Evolutionary conservation across 257 asterid species (phyloP).

Genomic region (Solanum tarapatanum): DNA sequence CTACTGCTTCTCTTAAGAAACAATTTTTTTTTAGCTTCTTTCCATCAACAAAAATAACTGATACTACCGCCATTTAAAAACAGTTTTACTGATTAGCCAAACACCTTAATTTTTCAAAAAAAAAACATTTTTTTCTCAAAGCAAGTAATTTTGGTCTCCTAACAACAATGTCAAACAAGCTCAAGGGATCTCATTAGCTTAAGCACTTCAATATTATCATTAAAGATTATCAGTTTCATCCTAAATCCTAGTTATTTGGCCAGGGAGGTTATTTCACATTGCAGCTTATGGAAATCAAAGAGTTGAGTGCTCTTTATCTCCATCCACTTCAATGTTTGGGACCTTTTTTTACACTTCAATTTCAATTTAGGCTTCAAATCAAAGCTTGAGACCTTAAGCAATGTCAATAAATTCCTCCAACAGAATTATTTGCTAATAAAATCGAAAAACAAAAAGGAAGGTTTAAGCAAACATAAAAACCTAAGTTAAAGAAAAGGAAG

Average conservation of each 20-base stretch:
- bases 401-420: not conserved
- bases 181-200: not conserved
- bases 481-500: not conserved
- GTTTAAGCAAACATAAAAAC: not conserved
- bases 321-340: not conserved
- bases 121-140: not conserved
- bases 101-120: not conserved
- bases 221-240: not conserved
- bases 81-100: not conserved
- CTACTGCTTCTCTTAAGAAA: no score
- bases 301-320: not conserved
- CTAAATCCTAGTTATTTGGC: not conserved
- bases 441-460: not conserved
- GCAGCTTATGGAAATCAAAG: not conserved
- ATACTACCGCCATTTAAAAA: not conserved
- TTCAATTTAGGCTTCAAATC: not conserved
- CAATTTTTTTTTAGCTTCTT: not conserved
- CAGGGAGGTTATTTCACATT: not conserved
- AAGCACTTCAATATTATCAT: not conserved
- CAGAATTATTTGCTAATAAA: not conserved
- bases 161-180: not conserved
- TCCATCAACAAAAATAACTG: no score
- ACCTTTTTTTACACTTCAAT: not conserved
- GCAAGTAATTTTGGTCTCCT: no score
- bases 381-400: not conserved